These are phyloP conservation scores for Jimgerdemannia lactiflua DNA, from an alignment of 192 early-diverging fungal species.

Conservation along the genomic window DNA sequence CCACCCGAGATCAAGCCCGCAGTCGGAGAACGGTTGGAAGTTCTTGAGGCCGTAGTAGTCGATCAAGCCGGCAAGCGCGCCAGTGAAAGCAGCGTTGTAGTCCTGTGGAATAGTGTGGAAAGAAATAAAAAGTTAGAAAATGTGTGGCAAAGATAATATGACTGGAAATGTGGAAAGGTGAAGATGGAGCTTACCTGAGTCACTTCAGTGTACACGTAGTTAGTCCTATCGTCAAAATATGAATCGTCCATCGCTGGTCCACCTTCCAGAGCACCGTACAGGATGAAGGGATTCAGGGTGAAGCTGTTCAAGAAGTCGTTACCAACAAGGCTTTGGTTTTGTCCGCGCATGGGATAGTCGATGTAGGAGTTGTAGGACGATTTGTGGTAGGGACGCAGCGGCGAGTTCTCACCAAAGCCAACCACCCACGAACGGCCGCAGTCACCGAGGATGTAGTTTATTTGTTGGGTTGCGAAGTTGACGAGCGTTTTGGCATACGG, in stretches of 20 bases:
- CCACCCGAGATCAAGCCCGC: slow-evolving; percentile 35
- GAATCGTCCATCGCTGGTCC: slow-evolving; percentile 54
- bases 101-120: neutral
- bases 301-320: slow-evolving; percentile 37
- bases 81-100: neutral
- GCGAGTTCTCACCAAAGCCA: slow-evolving; percentile 53
- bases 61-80: slow-evolving; percentile 31
- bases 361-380: slow-evolving; percentile 51
- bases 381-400: slow-evolving; percentile 48
- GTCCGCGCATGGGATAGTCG: slow-evolving; percentile 49
- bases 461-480: slow-evolving; percentile 44
- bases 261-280: slow-evolving; percentile 56
- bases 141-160: neutral
- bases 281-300: slow-evolving; percentile 41
- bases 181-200: slow-evolving; percentile 12
- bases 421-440: slow-evolving; percentile 47
- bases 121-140: neutral
- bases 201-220: slow-evolving; percentile 53
- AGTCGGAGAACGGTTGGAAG: slow-evolving; percentile 35
- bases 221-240: slow-evolving; percentile 42
- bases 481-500: slow-evolving; percentile 15
- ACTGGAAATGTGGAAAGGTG: neutral
- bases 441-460: slow-evolving; percentile 53
- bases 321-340: slow-evolving; percentile 39
- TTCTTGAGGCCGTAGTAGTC: slow-evolving; percentile 28